Evolutionary conservation across 192 early-diverging fungal genomes (phyloP).

Genomic region (Podila horticola): DNA sequence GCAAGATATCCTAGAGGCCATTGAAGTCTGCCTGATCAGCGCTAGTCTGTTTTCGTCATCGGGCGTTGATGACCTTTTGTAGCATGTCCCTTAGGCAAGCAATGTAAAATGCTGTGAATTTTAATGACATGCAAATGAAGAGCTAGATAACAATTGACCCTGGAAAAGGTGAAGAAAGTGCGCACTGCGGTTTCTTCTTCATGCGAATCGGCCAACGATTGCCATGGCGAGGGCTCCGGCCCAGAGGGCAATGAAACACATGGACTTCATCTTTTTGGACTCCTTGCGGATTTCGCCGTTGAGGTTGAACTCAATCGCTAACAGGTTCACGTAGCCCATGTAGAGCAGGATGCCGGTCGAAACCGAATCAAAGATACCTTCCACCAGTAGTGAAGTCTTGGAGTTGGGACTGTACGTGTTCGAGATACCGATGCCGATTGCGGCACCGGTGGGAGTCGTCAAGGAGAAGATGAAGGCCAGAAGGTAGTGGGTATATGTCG

Average conservation of each 20-base stretch:
- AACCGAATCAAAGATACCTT: constrained; percentile 80
- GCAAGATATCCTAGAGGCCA: constrained; percentile 74
- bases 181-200: not conserved
- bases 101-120: not conserved
- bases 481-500: constrained; percentile 57
- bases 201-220: constrained; percentile 65
- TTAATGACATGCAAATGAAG: not conserved
- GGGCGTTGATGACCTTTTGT: not conserved
- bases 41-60: constrained; percentile 10
- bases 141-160: no score
- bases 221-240: constrained; percentile 78
- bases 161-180: not conserved
- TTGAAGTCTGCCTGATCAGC: constrained; percentile 62
- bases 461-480: constrained; percentile 69
- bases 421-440: constrained; percentile 77
- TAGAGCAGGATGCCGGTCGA: constrained; percentile 87
- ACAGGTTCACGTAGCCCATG: constrained; percentile 76
- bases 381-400: constrained; percentile 58
- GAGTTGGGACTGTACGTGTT: constrained; percentile 66
- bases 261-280: constrained; percentile 46
- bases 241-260: constrained; percentile 74
- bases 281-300: constrained; percentile 52
- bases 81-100: not conserved
- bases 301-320: constrained; percentile 75
- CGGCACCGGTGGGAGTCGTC: constrained; percentile 81